These are phyloP conservation scores for Actinomortierella wolfii DNA, from an alignment of 371 early-diverging fungal genomes.

Conservation along the genomic window DNA sequence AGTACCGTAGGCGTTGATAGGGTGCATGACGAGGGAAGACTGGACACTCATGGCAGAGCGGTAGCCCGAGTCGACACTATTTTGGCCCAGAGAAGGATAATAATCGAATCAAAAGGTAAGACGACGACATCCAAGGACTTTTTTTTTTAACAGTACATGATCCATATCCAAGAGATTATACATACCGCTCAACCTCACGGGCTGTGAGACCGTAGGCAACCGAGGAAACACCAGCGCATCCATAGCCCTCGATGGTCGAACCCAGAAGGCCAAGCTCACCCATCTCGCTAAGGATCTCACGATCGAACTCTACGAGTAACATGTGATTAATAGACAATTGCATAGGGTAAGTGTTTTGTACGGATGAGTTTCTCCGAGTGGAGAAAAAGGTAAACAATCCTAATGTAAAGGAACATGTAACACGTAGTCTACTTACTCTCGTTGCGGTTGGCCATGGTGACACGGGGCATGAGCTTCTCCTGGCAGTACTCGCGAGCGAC, in stretches of 20 bases:
- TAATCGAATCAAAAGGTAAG: not conserved
- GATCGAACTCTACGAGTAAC: slow-evolving; percentile 86
- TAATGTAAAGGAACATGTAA: slow-evolving; percentile 14
- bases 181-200: slow-evolving; percentile 91
- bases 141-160: not conserved
- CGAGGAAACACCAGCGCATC: slow-evolving; percentile 96
- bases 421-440: slow-evolving; percentile 66
- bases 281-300: slow-evolving; percentile 92
- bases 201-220: slow-evolving; percentile 97
- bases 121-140: not conserved
- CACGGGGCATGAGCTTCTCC: slow-evolving; percentile 84
- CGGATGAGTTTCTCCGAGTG: too few relatives aligned
- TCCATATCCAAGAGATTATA: not conserved
- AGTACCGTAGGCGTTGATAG: slow-evolving; percentile 94
- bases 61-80: slow-evolving; percentile 93
- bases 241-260: slow-evolving; percentile 95
- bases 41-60: slow-evolving; percentile 98
- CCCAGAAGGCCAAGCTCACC: slow-evolving; percentile 95
- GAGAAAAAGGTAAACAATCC: not conserved
- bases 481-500: slow-evolving; percentile 90
- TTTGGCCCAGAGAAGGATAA: not conserved
- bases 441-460: slow-evolving; percentile 82
- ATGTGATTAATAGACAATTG: too few relatives aligned
- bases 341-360: not conserved
- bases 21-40: slow-evolving; percentile 97